A percentile compares a stretch with the other conserved stretches of the same genome.
phyloP scores from a whole-genome alignment of 352 stramenopile genomes.

The Globisporangium echinulatum region DNA sequence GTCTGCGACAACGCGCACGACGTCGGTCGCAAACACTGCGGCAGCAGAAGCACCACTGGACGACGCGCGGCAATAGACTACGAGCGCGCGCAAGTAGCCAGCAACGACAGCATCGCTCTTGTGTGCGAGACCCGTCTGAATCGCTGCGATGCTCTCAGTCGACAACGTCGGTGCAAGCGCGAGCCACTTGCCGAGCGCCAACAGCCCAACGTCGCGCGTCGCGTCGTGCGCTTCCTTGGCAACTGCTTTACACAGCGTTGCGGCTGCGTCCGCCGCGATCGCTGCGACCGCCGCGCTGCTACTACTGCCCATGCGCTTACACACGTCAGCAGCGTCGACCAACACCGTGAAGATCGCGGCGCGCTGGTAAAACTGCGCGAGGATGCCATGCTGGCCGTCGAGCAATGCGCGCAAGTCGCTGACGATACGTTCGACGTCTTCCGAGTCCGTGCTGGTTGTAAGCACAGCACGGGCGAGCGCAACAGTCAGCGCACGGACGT shows the following conservation, averaged over 20 bases:
- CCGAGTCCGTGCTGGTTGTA: constrained; percentile 35
- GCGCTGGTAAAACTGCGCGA: constrained; percentile 87
- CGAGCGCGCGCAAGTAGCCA: constrained; percentile 54
- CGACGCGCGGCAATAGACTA: constrained; percentile 33
- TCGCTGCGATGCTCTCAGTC: constrained; percentile 24
- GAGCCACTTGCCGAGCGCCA: constrained; percentile 74
- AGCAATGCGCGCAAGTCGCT: constrained; percentile 48
- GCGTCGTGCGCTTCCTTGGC: constrained; percentile 82
- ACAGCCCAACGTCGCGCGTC: constrained; percentile 62
- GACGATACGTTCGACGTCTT: constrained; percentile 53
- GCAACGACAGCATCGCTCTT: constrained; percentile 66
- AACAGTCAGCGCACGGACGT: constrained; percentile 55
- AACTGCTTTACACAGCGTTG: constrained; percentile 61
- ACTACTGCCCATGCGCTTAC: constrained; percentile 11
- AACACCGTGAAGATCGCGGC: constrained; percentile 68
- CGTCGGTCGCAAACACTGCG: constrained; percentile 31
- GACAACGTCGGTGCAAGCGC: constrained; percentile 47
- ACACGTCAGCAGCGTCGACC: constrained; percentile 39
- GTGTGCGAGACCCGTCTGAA: constrained; percentile 59
- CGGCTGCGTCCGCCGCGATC: constrained; percentile 38
- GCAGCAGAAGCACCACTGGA: constrained; percentile 5
- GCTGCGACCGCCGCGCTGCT: constrained; percentile 26
- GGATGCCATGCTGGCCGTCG: constrained; percentile 75
- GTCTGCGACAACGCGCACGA: constrained; percentile 52
- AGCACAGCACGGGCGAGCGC: constrained; percentile 44